Evolutionary conservation across 1,284 basidiomycete species (phyloP), one percentile per base, ranked within the genome.

Genomic region (Lignosus rhinocerotis): DNA sequence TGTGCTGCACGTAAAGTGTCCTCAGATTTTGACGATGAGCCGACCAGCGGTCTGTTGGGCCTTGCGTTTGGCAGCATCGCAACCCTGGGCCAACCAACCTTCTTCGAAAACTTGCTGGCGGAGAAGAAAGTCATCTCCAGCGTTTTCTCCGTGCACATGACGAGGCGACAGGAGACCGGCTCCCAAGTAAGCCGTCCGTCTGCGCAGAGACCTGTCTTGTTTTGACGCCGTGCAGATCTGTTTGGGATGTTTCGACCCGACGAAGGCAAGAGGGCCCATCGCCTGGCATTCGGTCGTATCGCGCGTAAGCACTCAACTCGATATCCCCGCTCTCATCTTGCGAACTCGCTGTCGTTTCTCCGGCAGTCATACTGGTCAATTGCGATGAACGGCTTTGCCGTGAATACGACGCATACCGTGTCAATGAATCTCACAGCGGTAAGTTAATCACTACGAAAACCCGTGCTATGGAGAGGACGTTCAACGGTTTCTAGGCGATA

Each of bases 281-380:
- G 69, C 66, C 6, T 88, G 85, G 85, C 68, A 84, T 10, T 78
- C 80, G 0, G 76, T 89, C 14, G 67, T 73, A 36, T 82, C 79
- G 4, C 76, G 76, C 68, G 82, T 82, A 31, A 51, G 70, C 25
- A 25, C 25, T 25, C 25, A 2, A 25, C 25, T 52, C 7, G 43
- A 21, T 14, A 21, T 31, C 16, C n/a, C 31, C 12, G 3, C 14
- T 52, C 7, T n/a, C 4, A 34, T 14, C 8, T 44, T 30, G 46
- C 3, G 4, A 1, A 51, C n/a, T 34, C 21, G 41, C 19, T 39
- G 11, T 25, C 6, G 16, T 48, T 36, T 10, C 30, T 46, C 4
- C 41, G n/a, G n/a, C 42, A 84, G 81, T 81, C 83, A 0, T 86
- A 84, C 60, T 87, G 85, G 85, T 73, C 81, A 0, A 69, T 86